These are phyloP conservation scores for Tuber calosporum DNA, from an alignment of 495 filamentous ascomycete species.

Conservation along the genomic window DNA sequence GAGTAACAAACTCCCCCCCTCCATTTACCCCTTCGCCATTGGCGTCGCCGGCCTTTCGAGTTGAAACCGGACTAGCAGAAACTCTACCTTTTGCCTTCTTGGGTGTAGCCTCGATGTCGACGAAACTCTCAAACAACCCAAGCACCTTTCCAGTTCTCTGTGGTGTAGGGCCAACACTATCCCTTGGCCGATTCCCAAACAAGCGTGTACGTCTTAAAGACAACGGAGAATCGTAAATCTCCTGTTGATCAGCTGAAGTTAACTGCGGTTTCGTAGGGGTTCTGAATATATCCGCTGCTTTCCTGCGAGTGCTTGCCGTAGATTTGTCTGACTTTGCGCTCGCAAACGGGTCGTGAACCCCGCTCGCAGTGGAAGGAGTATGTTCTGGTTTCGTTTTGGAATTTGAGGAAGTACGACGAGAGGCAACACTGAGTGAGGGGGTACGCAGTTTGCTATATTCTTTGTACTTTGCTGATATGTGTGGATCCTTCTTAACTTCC, in stretches of 20 bases:
- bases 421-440: constrained; percentile 30
- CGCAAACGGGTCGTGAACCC: constrained; percentile 53
- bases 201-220: constrained; percentile 39
- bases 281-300: constrained; percentile 26
- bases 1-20: constrained; percentile 21
- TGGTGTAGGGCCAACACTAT: constrained; percentile 73
- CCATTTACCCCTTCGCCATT: not conserved
- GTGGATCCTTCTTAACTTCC: constrained; percentile 71
- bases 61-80: not conserved
- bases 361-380: constrained; percentile 54
- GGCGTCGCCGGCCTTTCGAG: not conserved
- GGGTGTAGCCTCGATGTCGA: constrained; percentile 50
- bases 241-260: constrained; percentile 28
- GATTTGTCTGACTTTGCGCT: constrained; percentile 45
- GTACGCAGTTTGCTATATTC: constrained; percentile 62
- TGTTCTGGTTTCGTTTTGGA: constrained; percentile 45
- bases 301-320: constrained; percentile 44
- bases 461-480: constrained; percentile 77
- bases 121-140: constrained; percentile 83
- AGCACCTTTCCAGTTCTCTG: constrained; percentile 81
- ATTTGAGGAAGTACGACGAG: constrained; percentile 41
- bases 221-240: constrained; percentile 41
- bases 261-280: constrained; percentile 35
- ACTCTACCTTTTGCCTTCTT: constrained; percentile 10
- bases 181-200: constrained; percentile 31